Conservation (phyloP, 176 grass and related monocot species). For the Oryza officinalis region DNA sequence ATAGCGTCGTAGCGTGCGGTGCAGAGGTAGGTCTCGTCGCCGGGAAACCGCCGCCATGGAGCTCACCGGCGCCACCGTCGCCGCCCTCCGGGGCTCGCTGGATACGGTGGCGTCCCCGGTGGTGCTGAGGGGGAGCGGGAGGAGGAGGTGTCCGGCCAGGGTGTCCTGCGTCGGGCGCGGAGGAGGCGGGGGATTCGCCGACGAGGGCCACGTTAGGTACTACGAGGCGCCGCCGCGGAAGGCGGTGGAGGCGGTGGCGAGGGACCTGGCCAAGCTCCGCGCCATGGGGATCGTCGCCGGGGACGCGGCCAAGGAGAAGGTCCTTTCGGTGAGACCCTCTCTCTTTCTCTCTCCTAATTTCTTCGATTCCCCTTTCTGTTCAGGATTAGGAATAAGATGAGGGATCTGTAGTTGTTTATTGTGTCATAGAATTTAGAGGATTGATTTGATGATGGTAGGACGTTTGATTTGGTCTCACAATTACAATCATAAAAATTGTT, state of each 20-base stretch:
- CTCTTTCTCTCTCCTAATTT: background rate
- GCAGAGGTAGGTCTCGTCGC: background rate
- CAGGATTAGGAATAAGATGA: background rate
- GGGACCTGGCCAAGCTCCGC: constrained; percentile 31
- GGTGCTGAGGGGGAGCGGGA: background rate
- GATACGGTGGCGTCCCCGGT: background rate
- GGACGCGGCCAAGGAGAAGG: constrained; percentile 41
- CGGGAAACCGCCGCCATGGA: constrained; percentile 38
- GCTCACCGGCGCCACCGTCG: constrained; percentile 20
- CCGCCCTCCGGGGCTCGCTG: constrained; percentile 6
- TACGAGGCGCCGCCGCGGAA: constrained; percentile 43
- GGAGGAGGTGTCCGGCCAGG: background rate
- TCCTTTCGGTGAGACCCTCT: constrained; percentile 34
- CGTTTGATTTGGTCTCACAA: background rate
- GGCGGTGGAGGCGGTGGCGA: constrained; percentile 46
- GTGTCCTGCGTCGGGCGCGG: constrained; percentile 35
- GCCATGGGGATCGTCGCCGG: constrained; percentile 36
- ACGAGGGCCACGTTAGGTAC: constrained; percentile 36
- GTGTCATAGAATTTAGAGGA: background rate
- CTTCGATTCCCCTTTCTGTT: background rate
- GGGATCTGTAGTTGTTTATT: background rate
- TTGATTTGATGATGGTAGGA: background rate
- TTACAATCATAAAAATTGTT: background rate
- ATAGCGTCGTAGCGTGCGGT: background rate
- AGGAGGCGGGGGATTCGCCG: constrained; percentile 22